A percentile compares a stretch with the other conserved stretches of the same genome.
Conservation (phyloP, 2,329 filamentous ascomycete genomes). For the Hyphodiscus sp. region DNA sequence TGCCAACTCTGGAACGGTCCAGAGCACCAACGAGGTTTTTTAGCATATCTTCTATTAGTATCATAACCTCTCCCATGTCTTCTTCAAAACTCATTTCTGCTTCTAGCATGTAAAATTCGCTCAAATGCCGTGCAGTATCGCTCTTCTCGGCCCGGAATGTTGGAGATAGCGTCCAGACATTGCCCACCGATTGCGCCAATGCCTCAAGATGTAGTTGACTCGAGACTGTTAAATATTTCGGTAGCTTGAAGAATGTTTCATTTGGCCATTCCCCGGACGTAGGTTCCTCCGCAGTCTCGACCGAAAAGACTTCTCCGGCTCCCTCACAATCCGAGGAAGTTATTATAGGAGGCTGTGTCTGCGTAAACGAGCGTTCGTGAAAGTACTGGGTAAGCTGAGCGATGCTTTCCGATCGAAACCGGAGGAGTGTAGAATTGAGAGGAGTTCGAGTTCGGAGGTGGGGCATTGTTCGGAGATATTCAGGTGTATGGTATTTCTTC, state of each 20-base stretch:
- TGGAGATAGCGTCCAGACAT: slow-evolving; percentile 89
- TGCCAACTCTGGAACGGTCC: slow-evolving; percentile 39
- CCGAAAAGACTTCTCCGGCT: slow-evolving; percentile 84
- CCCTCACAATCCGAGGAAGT: slow-evolving; percentile 97
- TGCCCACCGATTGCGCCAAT: slow-evolving; percentile 77
- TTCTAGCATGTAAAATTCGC: slow-evolving; percentile 98
- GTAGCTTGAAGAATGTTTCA: slow-evolving; percentile 68
- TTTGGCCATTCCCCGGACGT: slow-evolving; percentile 28
- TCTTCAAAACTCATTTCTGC: slow-evolving; percentile 78
- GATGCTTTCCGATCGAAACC: slow-evolving; percentile 76
- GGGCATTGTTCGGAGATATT: slow-evolving; percentile 81
- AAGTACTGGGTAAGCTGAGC: slow-evolving; percentile 72
- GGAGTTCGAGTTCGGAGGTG: slow-evolving; percentile 81
- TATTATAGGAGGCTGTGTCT: slow-evolving; percentile 88
- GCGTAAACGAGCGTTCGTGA: slow-evolving; percentile 60
- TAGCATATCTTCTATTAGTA: slow-evolving; percentile 74
- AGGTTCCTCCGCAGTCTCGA: slow-evolving; percentile 34
- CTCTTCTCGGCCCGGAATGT: slow-evolving; percentile 91
- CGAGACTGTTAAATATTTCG: slow-evolving; percentile 96
- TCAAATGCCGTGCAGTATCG: slow-evolving; percentile 87
- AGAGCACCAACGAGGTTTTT: slow-evolving; percentile 44
- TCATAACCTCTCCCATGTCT: slow-evolving; percentile 64
- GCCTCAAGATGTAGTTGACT: slow-evolving; percentile 92
- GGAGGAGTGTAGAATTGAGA: slow-evolving; percentile 71
- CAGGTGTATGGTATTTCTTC: slow-evolving; percentile 88